These are phyloP conservation scores for Lachnellula hyalina DNA, from an alignment of 2,329 filamentous ascomycete species.

Conservation along the genomic window DNA sequence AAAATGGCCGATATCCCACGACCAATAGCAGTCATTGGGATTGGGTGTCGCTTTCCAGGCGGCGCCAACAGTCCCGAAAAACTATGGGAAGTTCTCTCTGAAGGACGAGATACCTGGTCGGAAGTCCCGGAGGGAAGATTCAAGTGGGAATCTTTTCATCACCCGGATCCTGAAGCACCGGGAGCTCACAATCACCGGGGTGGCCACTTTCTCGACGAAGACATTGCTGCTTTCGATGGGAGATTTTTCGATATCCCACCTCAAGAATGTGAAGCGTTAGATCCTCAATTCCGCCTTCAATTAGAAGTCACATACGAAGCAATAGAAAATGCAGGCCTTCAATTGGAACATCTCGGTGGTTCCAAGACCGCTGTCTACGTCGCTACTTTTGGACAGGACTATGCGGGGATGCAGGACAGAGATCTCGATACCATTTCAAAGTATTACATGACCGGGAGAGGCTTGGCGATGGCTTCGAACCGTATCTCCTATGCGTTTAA, in stretches of 20 bases:
- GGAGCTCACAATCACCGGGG: not conserved
- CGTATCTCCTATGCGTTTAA: slow-evolving; percentile 31
- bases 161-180: not conserved
- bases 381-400: not conserved
- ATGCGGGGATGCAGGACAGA: not conserved
- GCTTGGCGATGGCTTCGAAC: slow-evolving; percentile 15
- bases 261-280: not conserved
- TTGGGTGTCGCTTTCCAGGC: slow-evolving; percentile 35
- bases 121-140: slow-evolving; percentile 30
- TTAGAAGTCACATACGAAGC: not conserved
- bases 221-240: not conserved
- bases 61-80: slow-evolving; percentile 36
- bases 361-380: not conserved
- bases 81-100: slow-evolving; percentile 44
- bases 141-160: slow-evolving; percentile 1
- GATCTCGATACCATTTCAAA: not conserved
- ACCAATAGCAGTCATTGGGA: slow-evolving; percentile 32
- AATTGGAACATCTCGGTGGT: not conserved
- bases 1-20: not conserved
- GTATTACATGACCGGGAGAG: not conserved
- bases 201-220: not conserved
- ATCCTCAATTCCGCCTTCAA: not conserved
- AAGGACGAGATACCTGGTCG: slow-evolving; percentile 43
- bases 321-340: not conserved
- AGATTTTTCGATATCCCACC: not conserved